Conservation (phyloP, 208 protist genomes). For the Histomonas meleagridis region DNA sequence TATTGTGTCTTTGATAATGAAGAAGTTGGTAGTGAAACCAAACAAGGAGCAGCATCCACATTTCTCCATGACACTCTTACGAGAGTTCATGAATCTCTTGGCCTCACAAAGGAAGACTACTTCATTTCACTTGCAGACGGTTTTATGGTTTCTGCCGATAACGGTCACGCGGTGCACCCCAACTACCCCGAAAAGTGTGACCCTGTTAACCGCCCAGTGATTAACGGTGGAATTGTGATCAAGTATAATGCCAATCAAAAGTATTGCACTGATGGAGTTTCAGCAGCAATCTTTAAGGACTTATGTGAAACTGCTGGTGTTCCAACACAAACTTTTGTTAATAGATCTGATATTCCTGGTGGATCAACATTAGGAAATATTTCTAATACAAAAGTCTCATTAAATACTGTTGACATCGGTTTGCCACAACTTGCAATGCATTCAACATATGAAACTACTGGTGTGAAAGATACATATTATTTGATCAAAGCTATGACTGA, state of each 20-base stretch:
- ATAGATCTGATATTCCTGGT: conserved; percentile 30
- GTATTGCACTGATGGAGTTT: neutral
- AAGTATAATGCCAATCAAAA: neutral
- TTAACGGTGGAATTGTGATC: neutral
- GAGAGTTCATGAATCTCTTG: neutral
- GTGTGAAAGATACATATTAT: neutral
- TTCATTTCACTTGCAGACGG: neutral
- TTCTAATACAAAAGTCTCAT: neutral
- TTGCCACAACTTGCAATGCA: conserved; percentile 30
- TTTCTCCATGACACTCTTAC: neutral
- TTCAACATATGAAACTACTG: neutral
- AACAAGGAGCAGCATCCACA: neutral
- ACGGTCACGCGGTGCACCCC: conserved; percentile 14
- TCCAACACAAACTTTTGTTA: neutral
- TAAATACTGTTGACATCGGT: neutral
- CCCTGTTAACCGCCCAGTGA: neutral
- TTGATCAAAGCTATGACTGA: neutral
- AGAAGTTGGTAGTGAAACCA: neutral
- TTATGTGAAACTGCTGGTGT: neutral
- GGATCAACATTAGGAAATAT: neutral
- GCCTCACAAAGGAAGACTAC: neutral
- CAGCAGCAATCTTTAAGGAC: neutral
- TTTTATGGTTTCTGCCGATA: neutral
- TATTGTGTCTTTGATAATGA: conserved; percentile 23
- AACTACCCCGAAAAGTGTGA: conserved; percentile 21